Base-by-base conservation (phyloP, 768 basidiomycete genomes). In the Kwoniella europaea region DNA sequence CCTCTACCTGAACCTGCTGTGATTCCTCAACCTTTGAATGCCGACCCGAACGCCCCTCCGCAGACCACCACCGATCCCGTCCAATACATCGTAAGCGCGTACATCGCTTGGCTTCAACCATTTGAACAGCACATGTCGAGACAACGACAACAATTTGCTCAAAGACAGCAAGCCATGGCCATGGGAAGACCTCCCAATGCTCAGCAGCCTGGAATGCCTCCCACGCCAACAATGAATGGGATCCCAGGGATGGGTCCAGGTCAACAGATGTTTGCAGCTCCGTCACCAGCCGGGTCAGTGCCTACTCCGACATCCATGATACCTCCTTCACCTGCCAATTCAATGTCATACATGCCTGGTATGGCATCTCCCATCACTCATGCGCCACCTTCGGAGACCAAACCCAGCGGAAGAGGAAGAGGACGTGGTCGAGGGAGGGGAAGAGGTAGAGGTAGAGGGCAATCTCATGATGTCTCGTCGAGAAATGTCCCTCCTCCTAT, bases 101-200 rank as follows among this genome's bases (percentile, higher is more conserved):
- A 77, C 66, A 50, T 71, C 27, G 70, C 74, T 22, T 77, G 73
- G 62, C 63, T 79, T 16, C 72, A 73, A 56, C 69, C 73, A 10
- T 79, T 79, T 53, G 76, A 79, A 42, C 46, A 69, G 53, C 76
- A 79, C 53, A 75, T 77, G 74, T 15, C 62, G 12, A 67, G 68
- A 41, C 71, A 73, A 27, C 67, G 73, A 20, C 46, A 61, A 35
- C 56, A 57, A n/a, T 41, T 62, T 10, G 42, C 56, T 6, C 69
- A 71, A 59, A 22, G 69, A 22, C 59, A 68, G 22, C 60, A 62
- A 20, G 58, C 69, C 35, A 44, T 64, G 24, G 64, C 68, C 12
- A 61, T 69, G 10, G 69, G 71, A 20, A 29, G 69, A 59, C 69
- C 71, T 29, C 68, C 69, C 3, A 44, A 56, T 20, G 50, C 44